phyloP scores from a whole-genome alignment of 1,284 basidiomycete genomes.

The Coniferiporia weirii region DNA sequence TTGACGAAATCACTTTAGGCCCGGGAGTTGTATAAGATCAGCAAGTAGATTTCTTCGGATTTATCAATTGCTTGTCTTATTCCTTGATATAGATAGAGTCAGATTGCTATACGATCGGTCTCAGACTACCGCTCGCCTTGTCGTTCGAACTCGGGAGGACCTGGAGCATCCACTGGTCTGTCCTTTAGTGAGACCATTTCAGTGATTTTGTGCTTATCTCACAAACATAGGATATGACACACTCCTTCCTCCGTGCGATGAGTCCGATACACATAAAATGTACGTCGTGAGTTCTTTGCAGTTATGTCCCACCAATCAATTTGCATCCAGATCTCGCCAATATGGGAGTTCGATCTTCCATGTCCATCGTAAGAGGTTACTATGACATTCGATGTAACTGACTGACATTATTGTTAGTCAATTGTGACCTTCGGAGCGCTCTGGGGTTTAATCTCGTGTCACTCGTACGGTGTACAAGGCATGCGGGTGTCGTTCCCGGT shows the following conservation, averaged over 20 bases:
- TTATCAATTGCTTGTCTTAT: not conserved
- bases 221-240: conserved; percentile 70
- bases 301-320: conserved; percentile 10
- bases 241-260: conserved; percentile 85
- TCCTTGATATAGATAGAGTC: conserved; percentile 62
- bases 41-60: conserved; percentile 27
- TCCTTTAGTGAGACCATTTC: conserved; percentile 11
- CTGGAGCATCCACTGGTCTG: conserved; percentile 63
- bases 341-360: conserved; percentile 78
- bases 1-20: conserved; percentile 29
- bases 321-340: conserved; percentile 52
- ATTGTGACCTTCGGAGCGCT: conserved; percentile 80
- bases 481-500: conserved; percentile 86
- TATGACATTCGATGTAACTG: not conserved
- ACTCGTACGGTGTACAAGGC: conserved; percentile 74
- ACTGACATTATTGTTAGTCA: conserved; percentile 41
- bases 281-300: conserved; percentile 29
- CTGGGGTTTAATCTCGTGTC: conserved; percentile 84
- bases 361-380: conserved; percentile 65
- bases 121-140: conserved; percentile 73
- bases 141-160: conserved; percentile 63
- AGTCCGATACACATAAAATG: conserved; percentile 87
- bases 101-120: conserved; percentile 77
- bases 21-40: conserved; percentile 41
- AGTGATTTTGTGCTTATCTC: conserved; percentile 14